Conservation (phyloP, 495 filamentous ascomycete genomes). For the Xylaria scruposa region DNA sequence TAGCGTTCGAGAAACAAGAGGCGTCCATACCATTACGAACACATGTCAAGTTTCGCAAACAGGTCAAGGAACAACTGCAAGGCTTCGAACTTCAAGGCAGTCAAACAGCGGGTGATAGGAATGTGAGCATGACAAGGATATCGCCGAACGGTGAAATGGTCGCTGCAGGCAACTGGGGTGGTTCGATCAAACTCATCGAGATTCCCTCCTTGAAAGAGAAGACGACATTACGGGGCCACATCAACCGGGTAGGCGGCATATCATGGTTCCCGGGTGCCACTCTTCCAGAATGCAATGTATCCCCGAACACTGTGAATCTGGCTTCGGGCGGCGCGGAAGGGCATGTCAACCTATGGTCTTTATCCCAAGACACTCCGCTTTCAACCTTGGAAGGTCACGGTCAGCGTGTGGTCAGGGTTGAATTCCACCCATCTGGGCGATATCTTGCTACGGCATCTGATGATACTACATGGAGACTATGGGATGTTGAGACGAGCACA, state of each 20-base stretch:
- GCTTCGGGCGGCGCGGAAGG: slow-evolving; percentile 93
- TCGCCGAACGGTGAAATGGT: slow-evolving; percentile 83
- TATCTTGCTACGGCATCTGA: slow-evolving; percentile 94
- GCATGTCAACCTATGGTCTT: slow-evolving; percentile 87
- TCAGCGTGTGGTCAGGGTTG: slow-evolving; percentile 85
- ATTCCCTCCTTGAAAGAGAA: slow-evolving; percentile 83
- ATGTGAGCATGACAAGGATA: slow-evolving; percentile 88
- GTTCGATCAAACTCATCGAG: slow-evolving; percentile 82
- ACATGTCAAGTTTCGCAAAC: slow-evolving; percentile 89
- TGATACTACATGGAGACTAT: slow-evolving; percentile 96
- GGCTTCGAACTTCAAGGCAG: slow-evolving; percentile 90
- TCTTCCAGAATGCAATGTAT: slow-evolving; percentile 69
- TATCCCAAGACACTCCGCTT: slow-evolving; percentile 81
- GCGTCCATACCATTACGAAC: slow-evolving; percentile 81
- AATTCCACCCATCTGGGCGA: slow-evolving; percentile 90
- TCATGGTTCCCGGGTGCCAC: slow-evolving; percentile 91
- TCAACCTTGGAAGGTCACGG: slow-evolving; percentile 85
- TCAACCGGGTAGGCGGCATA: slow-evolving; percentile 85
- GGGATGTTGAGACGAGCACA: slow-evolving; percentile 85
- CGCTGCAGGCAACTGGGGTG: slow-evolving; percentile 90
- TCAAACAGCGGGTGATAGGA: slow-evolving; percentile 88
- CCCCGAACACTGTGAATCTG: slow-evolving; percentile 77
- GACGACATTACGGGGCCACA: slow-evolving; percentile 77
- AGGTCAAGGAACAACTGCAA: slow-evolving; percentile 81
- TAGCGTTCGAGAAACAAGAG: slow-evolving; percentile 78